A percentile compares a stretch with the other conserved stretches of the same genome.
Conservation (phyloP, 2,329 filamentous ascomycete species). For the Pseudonectria foliicola region DNA sequence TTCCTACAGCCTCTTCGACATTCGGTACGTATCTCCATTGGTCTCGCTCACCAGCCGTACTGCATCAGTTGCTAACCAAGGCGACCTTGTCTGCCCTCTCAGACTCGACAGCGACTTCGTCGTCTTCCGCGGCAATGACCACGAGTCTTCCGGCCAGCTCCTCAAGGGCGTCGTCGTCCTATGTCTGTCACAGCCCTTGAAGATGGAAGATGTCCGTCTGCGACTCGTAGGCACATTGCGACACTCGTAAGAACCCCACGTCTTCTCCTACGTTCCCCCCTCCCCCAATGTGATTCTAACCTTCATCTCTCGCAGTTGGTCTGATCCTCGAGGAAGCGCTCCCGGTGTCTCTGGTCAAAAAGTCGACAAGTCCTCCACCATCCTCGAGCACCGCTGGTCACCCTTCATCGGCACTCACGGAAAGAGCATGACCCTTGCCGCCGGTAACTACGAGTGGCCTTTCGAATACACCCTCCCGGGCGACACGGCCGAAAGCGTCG, state of each 20-base stretch:
- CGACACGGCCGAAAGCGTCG: constrained; percentile 74
- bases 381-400: constrained; percentile 64
- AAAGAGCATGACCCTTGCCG: constrained; percentile 52
- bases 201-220: constrained; percentile 66
- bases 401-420: constrained; percentile 54
- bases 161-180: constrained; percentile 68
- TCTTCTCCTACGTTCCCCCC: constrained; percentile 1
- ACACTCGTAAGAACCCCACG: constrained; percentile 45
- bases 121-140: constrained; percentile 66
- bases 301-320: constrained; percentile 35
- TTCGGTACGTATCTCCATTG: constrained; percentile 38
- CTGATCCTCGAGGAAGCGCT: constrained; percentile 45
- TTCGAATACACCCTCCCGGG: constrained; percentile 71
- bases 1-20: constrained; percentile 49
- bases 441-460: constrained; percentile 78
- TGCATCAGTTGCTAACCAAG: constrained; percentile 4
- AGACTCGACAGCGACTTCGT: constrained; percentile 75
- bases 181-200: constrained; percentile 61
- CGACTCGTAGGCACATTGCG: constrained; percentile 64
- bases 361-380: constrained; percentile 49
- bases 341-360: constrained; percentile 52
- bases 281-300: constrained; percentile 6
- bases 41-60: not conserved
- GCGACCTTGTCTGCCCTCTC: constrained; percentile 1
- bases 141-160: constrained; percentile 69